These are phyloP conservation scores for Pseudodiploospora longispora DNA, from an alignment of 2,329 filamentous ascomycete genomes.

Conservation along the genomic window DNA sequence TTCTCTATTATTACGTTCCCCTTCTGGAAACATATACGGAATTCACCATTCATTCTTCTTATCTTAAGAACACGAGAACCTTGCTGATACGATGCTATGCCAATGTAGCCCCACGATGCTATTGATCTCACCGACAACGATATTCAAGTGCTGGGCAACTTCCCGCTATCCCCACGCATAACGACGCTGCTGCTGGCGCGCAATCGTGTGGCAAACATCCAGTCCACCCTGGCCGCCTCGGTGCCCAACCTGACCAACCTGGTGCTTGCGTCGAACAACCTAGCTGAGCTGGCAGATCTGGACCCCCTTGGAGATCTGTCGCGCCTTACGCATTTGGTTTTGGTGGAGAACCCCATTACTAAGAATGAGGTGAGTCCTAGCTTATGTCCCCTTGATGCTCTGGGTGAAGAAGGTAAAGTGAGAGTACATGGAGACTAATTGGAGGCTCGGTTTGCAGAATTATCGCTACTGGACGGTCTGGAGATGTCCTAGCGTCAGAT, in stretches of 20 bases:
- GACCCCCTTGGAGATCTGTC: conserved; percentile 66
- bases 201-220: conserved; percentile 79
- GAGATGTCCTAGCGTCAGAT: conserved; percentile 75
- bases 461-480: conserved; percentile 91
- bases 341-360: conserved; percentile 82
- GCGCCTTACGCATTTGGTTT: conserved; percentile 67
- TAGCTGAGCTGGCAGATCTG: conserved; percentile 78
- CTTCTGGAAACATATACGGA: background rate
- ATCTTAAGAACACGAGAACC: too few relatives aligned
- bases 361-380: conserved; percentile 71
- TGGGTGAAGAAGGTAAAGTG: background rate
- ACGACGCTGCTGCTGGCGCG: conserved; percentile 81
- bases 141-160: conserved; percentile 81
- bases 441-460: conserved; percentile 47
- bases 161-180: conserved; percentile 82
- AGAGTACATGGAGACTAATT: background rate
- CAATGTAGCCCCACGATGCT: conserved; percentile 73
- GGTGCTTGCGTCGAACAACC: conserved; percentile 73
- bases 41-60: too few relatives aligned
- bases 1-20: background rate
- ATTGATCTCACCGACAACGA: conserved; percentile 99
- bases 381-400: background rate
- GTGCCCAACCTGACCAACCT: conserved; percentile 77
- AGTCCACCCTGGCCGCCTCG: conserved; percentile 62
- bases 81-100: background rate